Evolutionary conservation across 2,329 filamentous ascomycete species (phyloP).

Genomic region (Epichloe aotearoae): DNA sequence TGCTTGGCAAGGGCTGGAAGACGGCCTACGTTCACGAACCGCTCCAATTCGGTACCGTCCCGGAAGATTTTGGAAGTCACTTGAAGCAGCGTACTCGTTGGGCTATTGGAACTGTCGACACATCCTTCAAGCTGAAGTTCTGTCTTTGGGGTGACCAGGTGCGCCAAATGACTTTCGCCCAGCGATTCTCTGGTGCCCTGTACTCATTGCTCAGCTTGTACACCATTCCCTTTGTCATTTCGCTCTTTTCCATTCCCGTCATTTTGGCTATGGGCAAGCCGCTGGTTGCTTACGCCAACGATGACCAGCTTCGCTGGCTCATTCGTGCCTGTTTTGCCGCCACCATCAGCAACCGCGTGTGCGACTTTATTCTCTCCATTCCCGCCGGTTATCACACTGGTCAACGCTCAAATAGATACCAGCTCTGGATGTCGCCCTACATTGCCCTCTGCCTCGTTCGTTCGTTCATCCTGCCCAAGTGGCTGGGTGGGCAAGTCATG

Average conservation of each 20-base stretch:
- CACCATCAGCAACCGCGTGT: slow-evolving; percentile 37
- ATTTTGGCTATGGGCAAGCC: slow-evolving; percentile 43
- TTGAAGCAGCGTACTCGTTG: slow-evolving; percentile 44
- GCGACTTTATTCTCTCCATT: slow-evolving; percentile 44
- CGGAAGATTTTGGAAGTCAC: slow-evolving; percentile 41
- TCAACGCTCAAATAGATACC: slow-evolving; percentile 40
- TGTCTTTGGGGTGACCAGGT: slow-evolving; percentile 42
- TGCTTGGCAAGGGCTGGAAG: slow-evolving; percentile 48
- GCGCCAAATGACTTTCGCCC: slow-evolving; percentile 38
- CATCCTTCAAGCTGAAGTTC: slow-evolving; percentile 46
- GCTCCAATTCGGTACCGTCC: slow-evolving; percentile 46
- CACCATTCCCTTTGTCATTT: slow-evolving; percentile 39
- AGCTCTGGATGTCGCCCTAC: slow-evolving; percentile 52
- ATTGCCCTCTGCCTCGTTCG: slow-evolving; percentile 44
- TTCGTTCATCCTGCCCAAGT: slow-evolving; percentile 42
- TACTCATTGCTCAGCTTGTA: slow-evolving; percentile 43
- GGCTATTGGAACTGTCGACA: slow-evolving; percentile 44
- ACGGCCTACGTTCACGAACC: slow-evolving; percentile 47
- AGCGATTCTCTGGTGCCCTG: slow-evolving; percentile 45
- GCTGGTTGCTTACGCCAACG: slow-evolving; percentile 40
- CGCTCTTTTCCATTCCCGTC: slow-evolving; percentile 45
- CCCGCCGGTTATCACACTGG: slow-evolving; percentile 46
- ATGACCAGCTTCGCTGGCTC: slow-evolving; percentile 43
- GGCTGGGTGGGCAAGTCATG: slow-evolving; percentile 45
- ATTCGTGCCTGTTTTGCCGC: slow-evolving; percentile 41